Base-by-base conservation (phyloP, 768 basidiomycete species). In the Pulveroboletus sp. region DNA sequence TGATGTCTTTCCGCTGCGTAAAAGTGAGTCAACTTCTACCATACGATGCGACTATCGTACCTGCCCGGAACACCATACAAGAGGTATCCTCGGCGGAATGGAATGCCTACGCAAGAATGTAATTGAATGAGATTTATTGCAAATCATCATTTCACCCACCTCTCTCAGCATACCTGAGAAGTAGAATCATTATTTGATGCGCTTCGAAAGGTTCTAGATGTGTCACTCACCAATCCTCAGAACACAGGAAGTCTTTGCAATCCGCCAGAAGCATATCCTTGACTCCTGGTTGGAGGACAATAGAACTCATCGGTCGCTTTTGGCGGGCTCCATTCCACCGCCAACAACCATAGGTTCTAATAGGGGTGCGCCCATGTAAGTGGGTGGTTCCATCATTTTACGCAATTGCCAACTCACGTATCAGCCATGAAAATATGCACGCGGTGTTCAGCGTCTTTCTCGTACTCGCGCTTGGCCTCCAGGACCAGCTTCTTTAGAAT, bases 301-400 rank as follows among this genome's bases (percentile, higher is more conserved):
- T 92, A n/a, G 89, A 92, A 60, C 85, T 88, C 85, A 93, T 86
- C 0, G 91, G 90, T 27, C 90, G 79, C 68, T 93, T 93, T 60
- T 91, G 87, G 42, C 89, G 78, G 6, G 89, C 86, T 36, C 89
- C 90, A 58, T 89, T 92, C 85, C 88, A 91, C 49, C 88, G 76
- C 91, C 91, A 93, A 60, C 83, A 82, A 2, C 77, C 78, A 59
- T 86, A 86, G 9, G 83, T 79, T 40, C 85, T 86, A 55, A 29
- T 44, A 37, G 45, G 29, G 38, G 44, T 43, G 26, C 38, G 45
- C 27, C 19, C 16, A 16, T 40, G 36, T 57, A 27, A 55, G 41
- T 26, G n/a, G n/a, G n/a, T n/a, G n/a, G n/a, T 30, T 29, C 24
- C 7, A 22, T 22, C 22, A 34, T 20, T 1, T 52, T 51, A 55